Percentiles rank a stretch among this genome's conserved stretches.
phyloP scores from a whole-genome alignment of 169 alveolate species.

The Eimeria maxima region DNA sequence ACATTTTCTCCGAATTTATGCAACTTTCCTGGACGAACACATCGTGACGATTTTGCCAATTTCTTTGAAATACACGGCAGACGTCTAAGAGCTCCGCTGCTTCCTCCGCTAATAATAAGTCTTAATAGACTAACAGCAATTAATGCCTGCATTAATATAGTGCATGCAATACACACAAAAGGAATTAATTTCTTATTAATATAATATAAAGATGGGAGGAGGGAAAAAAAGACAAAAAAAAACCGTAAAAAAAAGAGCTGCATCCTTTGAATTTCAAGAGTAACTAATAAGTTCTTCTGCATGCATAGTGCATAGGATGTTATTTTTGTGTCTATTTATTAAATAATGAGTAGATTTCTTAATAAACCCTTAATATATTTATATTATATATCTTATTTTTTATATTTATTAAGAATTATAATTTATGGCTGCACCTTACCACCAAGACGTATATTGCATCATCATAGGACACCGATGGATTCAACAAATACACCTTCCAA shows the following conservation, averaged over 20 bases:
- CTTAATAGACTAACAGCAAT: neutral
- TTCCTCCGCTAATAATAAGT: slow-evolving; percentile 54
- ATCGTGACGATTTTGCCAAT: neutral
- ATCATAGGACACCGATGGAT: neutral
- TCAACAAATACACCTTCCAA: slow-evolving; percentile 19
- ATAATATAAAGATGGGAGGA: too few species aligned
- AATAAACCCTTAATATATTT: too few species aligned
- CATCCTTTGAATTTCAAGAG: too few species aligned
- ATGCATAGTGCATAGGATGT: too few species aligned
- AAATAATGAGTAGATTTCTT: too few species aligned
- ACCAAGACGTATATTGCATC: slow-evolving; percentile 32
- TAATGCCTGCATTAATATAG: neutral
- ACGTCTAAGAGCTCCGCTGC: slow-evolving; percentile 2
- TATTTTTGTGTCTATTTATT: too few species aligned
- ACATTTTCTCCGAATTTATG: slow-evolving; percentile 77
- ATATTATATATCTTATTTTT: too few species aligned
- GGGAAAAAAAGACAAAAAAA: too few species aligned
- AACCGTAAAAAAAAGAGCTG: too few species aligned
- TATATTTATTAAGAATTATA: too few species aligned
- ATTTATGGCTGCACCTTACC: neutral
- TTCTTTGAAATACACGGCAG: slow-evolving; percentile 27
- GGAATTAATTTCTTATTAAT: too few species aligned
- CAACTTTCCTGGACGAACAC: slow-evolving; percentile 58
- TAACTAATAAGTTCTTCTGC: too few species aligned
- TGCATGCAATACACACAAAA: neutral